Base-by-base conservation (phyloP, 1,284 basidiomycete genomes). In the Cutaneotrichosporon cutaneum region DNA sequence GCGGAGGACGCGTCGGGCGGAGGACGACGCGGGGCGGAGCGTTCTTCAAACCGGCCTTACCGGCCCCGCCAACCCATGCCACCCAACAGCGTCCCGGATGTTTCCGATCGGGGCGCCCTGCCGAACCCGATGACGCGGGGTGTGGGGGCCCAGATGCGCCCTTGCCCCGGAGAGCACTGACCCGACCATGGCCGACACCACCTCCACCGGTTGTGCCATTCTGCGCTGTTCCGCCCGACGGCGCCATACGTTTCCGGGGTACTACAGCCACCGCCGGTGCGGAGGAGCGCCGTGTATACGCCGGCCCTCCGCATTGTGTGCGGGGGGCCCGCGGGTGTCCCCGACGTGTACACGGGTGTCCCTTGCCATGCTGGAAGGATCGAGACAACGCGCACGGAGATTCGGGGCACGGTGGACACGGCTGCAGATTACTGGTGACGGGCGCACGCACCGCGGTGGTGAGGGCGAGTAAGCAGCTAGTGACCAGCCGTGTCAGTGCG, bases 181-280 rank as follows among this genome's bases (percentile, higher is more conserved):
- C 10, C 48, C 48, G 48, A 51, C 48, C 48, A 51, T 51, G 48
- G 27, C 48, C 48, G 48, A 51, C 48, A 26, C 22, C 7, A 30
- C 48, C 48, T 30, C 48, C 48, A 30, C 48, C 48, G 48, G 48
- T 8, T 51, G 32, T 51, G 32, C 48, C 48, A 51, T 51, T 16
- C 11, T 9, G 26, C 24, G 26, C 26, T 51, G 48, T 51, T 51
- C 26, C 48, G 48, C 26, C 48, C 48, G 48, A 51, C 48, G 48
- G 48, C 26, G 26, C 16, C 26, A 6, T 32, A 27, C 24, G 27
- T 51, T 51, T 27, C 26, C 48, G 48, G 27, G 48, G 27, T 47
- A 47, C 22, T 26, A 9, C 14, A 11, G 22, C 9, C 45, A 26
- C 3, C 13, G 45, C 10, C 24, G 44, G 48, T 9, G 48, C 27